Evolutionary conservation across 352 stramenopile genomes (phyloP).

Genomic region (Phytopythium ostracodes): DNA sequence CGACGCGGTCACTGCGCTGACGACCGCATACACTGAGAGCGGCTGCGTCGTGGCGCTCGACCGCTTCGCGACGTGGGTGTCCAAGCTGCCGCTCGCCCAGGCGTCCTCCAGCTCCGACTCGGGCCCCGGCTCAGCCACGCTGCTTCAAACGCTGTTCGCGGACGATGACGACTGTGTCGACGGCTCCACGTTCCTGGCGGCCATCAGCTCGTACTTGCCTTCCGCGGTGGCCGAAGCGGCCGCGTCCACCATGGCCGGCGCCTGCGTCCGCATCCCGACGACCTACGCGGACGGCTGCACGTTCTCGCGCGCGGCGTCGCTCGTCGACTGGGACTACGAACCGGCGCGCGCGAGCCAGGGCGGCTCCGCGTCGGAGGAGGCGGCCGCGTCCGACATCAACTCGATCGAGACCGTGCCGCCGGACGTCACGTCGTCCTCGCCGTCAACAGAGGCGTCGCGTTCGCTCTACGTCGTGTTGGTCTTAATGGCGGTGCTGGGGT

Average conservation of each 20-base stretch:
- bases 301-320: slow-evolving; percentile 36
- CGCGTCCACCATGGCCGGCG: slow-evolving; percentile 29
- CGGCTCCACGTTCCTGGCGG: slow-evolving; percentile 35
- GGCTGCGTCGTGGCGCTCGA: slow-evolving; percentile 50
- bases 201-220: slow-evolving; percentile 34
- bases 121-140: slow-evolving; percentile 7
- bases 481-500: background rate
- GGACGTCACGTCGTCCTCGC: slow-evolving; percentile 17
- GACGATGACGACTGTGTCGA: slow-evolving; percentile 28
- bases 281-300: slow-evolving; percentile 50
- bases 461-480: background rate
- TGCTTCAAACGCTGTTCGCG: slow-evolving; percentile 38
- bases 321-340: slow-evolving; percentile 51
- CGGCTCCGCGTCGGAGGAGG: slow-evolving; percentile 13
- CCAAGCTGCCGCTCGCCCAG: slow-evolving; percentile 29
- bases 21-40: slow-evolving; percentile 21
- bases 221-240: slow-evolving; percentile 21
- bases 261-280: slow-evolving; percentile 47
- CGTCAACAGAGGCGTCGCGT: background rate
- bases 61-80: slow-evolving; percentile 40
- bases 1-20: slow-evolving; percentile 18
- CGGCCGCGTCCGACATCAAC: slow-evolving; percentile 22
- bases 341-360: slow-evolving; percentile 28
- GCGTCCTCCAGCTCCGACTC: slow-evolving; percentile 10
- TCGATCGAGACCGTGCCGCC: slow-evolving; percentile 26